Conservation (phyloP, 75 land plant genomes). For the Pinus tabuliformis region DNA sequence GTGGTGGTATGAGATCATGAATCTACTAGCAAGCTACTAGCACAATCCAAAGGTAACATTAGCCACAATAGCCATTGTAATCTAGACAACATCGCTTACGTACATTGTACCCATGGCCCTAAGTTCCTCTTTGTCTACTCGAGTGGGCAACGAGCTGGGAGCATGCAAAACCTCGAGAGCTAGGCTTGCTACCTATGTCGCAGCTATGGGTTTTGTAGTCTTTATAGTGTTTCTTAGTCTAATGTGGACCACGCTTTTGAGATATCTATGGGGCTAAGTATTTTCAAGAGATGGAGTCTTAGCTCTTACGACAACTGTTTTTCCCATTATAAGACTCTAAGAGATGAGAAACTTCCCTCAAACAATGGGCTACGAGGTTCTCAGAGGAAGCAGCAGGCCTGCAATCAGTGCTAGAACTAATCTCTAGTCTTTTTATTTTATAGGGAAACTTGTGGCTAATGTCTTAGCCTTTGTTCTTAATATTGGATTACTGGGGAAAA, state of each 20-base stretch:
- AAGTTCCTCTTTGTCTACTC: slow-evolving; percentile 54
- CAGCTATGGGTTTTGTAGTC: slow-evolving; percentile 34
- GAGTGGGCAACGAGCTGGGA: slow-evolving; percentile 88
- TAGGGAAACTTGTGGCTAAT: slow-evolving; percentile 75
- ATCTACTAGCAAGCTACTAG: slow-evolving; percentile 58
- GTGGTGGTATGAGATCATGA: slow-evolving; percentile 97
- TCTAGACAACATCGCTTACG: slow-evolving; percentile 84
- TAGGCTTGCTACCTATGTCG: slow-evolving; percentile 44
- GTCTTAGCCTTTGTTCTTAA: slow-evolving; percentile 40
- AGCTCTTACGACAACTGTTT: slow-evolving; percentile 37
- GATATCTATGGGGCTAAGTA: slow-evolving; percentile 54
- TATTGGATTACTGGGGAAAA: slow-evolving; percentile 51
- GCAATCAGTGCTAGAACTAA: slow-evolving; percentile 59
- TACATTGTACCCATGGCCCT: slow-evolving; percentile 71
- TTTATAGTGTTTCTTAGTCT: slow-evolving; percentile 35
- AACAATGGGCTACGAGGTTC: slow-evolving; percentile 76
- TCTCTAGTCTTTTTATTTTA: slow-evolving; percentile 68
- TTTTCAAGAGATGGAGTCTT: slow-evolving; percentile 64
- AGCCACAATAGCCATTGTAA: slow-evolving; percentile 71
- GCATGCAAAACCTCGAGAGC: slow-evolving; percentile 57
- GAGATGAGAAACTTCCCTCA: slow-evolving; percentile 90
- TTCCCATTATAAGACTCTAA: slow-evolving; percentile 77
- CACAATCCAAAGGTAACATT: slow-evolving; percentile 50
- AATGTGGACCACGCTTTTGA: slow-evolving; percentile 48
- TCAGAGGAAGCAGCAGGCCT: slow-evolving; percentile 79